Evolutionary conservation across 805 yeast species (phyloP), one percentile per base, ranked within the genome.

Genomic region (Saccharomycopsis vini): DNA sequence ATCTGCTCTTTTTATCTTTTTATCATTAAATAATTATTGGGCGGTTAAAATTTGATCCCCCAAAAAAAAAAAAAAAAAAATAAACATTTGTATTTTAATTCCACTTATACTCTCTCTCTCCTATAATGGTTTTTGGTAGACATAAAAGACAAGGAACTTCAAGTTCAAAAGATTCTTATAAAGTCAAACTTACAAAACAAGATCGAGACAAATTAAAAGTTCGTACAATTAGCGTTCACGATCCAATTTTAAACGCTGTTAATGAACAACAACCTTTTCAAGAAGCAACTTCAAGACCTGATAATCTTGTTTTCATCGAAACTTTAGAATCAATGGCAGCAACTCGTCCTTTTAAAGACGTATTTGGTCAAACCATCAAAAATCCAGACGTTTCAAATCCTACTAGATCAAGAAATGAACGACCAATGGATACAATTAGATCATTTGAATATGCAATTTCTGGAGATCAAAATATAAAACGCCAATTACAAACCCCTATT

Each of bases 241-340:
- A 89, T 64, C 97, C 97, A 12, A 81, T 92, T 47, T 67, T 92
- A 50, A 73, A 82, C 29, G 98, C 98, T 3, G 95, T 92, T 39
- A 88, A 83, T 58, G 97, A 90, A 62, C 90, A 82, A 5, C 97
- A 92, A 67, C 98, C 98, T 10, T 92, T 86, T 60, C 95, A 92
- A 62, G 75, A 74, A 57, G 66, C 68, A 28, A 29, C 12, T 22
- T 40, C 24, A 23, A 9, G 34, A 16, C 24, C 36, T 6, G 30
- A 10, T 18, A 21, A 13, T 2, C 21, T 26, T 20, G 36, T 34
- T 5, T 34, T 26, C 21, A 24, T 38, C 5, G 28, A 46, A 6
- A 31, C 45, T 3, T 23, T 42, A 3, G 6, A 29, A 3, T 22
- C 50, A 28, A 49, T 49, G 46, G 72, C 77, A 33, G 76, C 73